A percentile compares a stretch with the other conserved stretches of the same genome.
Conservation (phyloP, 345 rosid species). For the Alliaria petiolata region DNA sequence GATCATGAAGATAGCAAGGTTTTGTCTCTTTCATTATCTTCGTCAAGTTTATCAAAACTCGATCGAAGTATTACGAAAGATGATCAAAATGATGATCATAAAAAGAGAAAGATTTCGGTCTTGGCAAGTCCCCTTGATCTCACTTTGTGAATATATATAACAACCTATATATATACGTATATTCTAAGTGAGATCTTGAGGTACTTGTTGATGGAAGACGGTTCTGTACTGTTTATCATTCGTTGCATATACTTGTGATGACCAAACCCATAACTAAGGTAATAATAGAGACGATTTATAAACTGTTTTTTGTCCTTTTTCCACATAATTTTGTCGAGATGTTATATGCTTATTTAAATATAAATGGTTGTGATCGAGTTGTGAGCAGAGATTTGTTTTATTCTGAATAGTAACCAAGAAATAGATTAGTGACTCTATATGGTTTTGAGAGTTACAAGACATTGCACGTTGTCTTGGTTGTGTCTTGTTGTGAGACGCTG, state of each 20-base stretch:
- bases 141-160: conserved; percentile 64
- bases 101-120: conserved; percentile 35
- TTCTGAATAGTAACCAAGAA: conserved; percentile 14
- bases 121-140: conserved; percentile 75
- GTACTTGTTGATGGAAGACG: conserved; percentile 46
- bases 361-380: conserved; percentile 18
- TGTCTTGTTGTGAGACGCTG: conserved; percentile 31
- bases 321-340: conserved; percentile 19
- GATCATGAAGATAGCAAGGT: conserved; percentile 26
- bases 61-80: conserved; percentile 23
- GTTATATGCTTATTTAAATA: conserved; percentile 15
- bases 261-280: conserved; percentile 21
- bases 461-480: conserved; percentile 28
- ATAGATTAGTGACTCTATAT: conserved; percentile 11
- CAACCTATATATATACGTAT: conserved; percentile 21
- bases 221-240: conserved; percentile 27
- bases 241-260: conserved; percentile 27
- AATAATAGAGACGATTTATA: conserved; percentile 18
- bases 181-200: conserved; percentile 73
- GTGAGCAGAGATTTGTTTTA: conserved; percentile 17
- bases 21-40: conserved; percentile 69
- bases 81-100: conserved; percentile 28
- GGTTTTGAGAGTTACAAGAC: conserved; percentile 35
- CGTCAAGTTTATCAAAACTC: conserved; percentile 45
- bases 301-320: neutral